Conservation (phyloP, 2,329 filamentous ascomycete species). For the Malbranchea zuffiana region DNA sequence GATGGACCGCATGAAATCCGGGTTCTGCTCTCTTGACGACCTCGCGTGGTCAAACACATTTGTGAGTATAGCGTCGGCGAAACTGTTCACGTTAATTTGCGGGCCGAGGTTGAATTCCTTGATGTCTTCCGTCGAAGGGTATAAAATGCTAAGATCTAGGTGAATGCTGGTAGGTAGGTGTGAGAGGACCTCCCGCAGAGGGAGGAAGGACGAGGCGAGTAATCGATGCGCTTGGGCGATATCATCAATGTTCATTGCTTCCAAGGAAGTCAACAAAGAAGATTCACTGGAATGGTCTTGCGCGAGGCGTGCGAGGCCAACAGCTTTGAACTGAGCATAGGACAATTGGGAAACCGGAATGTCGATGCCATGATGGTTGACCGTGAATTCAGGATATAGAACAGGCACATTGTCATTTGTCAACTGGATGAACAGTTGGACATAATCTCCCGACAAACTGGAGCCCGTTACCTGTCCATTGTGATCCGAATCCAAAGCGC, state of each 20-base stretch:
- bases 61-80: constrained; percentile 70
- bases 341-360: constrained; percentile 72
- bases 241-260: constrained; percentile 27
- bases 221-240: constrained; percentile 59
- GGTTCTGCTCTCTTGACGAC: constrained; percentile 50
- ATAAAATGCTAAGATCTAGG: constrained; percentile 83
- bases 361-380: constrained; percentile 63
- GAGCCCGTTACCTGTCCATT: constrained; percentile 88
- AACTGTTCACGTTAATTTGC: constrained; percentile 70
- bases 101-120: constrained; percentile 58
- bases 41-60: constrained; percentile 89
- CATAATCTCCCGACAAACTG: constrained; percentile 89
- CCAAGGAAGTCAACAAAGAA: constrained; percentile 19
- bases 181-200: constrained; percentile 63
- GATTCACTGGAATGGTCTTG: constrained; percentile 5
- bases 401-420: constrained; percentile 81
- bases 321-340: constrained; percentile 45
- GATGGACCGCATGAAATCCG: constrained; percentile 69
- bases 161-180: constrained; percentile 70
- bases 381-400: constrained; percentile 74
- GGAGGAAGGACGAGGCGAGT: constrained; percentile 65
- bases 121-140: constrained; percentile 68
- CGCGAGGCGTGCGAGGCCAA: constrained; percentile 32
- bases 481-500: constrained; percentile 74
- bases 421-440: constrained; percentile 81